Percentiles rank a stretch among this genome's conserved stretches.
Conservation (phyloP, 805 yeast species). For the Ogataea pilisensis region DNA sequence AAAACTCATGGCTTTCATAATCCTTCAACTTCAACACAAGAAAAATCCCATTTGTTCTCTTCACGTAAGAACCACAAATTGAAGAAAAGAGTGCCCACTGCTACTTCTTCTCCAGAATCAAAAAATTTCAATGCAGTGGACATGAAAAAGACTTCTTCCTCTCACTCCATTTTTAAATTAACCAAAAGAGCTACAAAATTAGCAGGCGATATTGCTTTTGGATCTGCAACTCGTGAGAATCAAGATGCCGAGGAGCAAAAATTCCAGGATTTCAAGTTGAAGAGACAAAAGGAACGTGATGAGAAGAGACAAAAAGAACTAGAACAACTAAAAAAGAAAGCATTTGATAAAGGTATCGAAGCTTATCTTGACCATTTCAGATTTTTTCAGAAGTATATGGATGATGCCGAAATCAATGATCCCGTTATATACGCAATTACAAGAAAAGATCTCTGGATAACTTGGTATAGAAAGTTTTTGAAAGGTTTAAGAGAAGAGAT, state of each 20-base stretch:
- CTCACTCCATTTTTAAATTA: slow-evolving; percentile 16
- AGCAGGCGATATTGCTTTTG: slow-evolving; percentile 32
- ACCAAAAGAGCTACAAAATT: slow-evolving; percentile 27
- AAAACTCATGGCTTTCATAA: not conserved
- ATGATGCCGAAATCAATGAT: slow-evolving; percentile 30
- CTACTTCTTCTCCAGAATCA: not conserved
- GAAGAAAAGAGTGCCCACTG: not conserved
- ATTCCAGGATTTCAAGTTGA: slow-evolving; percentile 13
- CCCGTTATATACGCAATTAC: slow-evolving; percentile 29
- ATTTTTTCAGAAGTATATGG: slow-evolving; percentile 29
- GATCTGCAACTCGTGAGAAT: slow-evolving; percentile 14
- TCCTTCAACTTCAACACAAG: not conserved
- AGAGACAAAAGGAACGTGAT: slow-evolving; percentile 9
- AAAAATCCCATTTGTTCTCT: not conserved
- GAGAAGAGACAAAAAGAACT: slow-evolving; percentile 10
- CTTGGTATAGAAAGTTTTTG: slow-evolving; percentile 26
- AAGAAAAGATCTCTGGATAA: slow-evolving; percentile 28
- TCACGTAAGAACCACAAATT: slow-evolving; percentile 1
- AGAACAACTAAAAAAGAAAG: slow-evolving; percentile 10
- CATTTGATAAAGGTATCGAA: slow-evolving; percentile 20
- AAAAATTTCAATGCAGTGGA: not conserved
- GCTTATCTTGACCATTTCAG: slow-evolving; percentile 27
- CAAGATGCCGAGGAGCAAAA: slow-evolving; percentile 14
- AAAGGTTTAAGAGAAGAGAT: slow-evolving; percentile 14
- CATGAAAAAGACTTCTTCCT: slow-evolving; percentile 11